phyloP scores from a whole-genome alignment of 2,329 filamentous ascomycete genomes.

The Ascochyta koolunga region DNA sequence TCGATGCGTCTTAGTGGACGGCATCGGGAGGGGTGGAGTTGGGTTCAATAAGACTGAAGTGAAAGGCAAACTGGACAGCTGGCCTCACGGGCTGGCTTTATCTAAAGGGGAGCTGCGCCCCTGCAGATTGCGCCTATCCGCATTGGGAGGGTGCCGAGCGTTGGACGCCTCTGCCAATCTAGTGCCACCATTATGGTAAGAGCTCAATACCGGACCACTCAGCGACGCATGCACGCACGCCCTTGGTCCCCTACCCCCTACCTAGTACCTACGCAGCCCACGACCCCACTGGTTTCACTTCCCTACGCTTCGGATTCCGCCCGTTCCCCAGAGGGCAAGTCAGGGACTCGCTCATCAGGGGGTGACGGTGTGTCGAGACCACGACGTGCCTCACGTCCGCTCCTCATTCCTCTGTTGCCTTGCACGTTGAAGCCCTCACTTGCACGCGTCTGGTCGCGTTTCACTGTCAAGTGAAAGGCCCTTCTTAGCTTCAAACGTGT shows the following conservation, averaged over 20 bases:
- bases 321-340: conserved; percentile 22
- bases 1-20: conserved; percentile 36
- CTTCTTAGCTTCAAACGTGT: conserved; percentile 19
- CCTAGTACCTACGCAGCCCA: too few relatives aligned
- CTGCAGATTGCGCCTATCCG: conserved; percentile 24
- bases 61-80: conserved; percentile 35
- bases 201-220: conserved; percentile 16
- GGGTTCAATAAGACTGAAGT: conserved; percentile 34
- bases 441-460: conserved; percentile 4
- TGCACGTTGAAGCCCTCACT: conserved; percentile 11
- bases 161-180: conserved; percentile 20
- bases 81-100: conserved; percentile 45
- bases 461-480: conserved; percentile 3
- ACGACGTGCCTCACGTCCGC: conserved; percentile 21
- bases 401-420: conserved; percentile 12
- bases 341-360: conserved; percentile 22
- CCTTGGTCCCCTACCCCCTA: conserved; percentile 28
- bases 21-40: conserved; percentile 41
- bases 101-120: conserved; percentile 33
- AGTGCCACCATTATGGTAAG: conserved; percentile 23
- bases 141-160: conserved; percentile 8
- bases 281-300: conserved; percentile 37
- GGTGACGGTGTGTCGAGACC: conserved; percentile 19
- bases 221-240: conserved; percentile 14
- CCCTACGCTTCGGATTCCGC: conserved; percentile 24